Percentiles rank a stretch among this genome's conserved stretches.
Conservation (phyloP, 2,329 filamentous ascomycete genomes). For the Colletotrichum filicis region DNA sequence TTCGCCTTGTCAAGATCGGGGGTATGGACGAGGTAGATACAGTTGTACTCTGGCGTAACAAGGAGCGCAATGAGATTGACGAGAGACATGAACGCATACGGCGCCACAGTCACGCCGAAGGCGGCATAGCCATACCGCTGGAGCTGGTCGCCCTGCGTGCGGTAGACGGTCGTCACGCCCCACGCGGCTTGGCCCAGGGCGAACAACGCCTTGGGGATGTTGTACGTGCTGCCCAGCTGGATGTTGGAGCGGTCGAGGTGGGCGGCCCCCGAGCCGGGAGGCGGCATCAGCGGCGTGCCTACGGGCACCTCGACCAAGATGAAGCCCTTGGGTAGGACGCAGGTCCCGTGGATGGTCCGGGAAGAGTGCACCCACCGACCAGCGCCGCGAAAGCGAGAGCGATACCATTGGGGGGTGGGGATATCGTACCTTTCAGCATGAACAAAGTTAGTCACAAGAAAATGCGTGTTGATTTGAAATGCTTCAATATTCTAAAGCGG, state of each 20-base stretch:
- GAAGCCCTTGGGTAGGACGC: conserved; percentile 23
- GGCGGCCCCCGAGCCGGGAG: conserved; percentile 6
- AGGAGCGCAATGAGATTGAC: conserved; percentile 41
- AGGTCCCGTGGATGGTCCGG: conserved; percentile 31
- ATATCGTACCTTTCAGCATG: conserved; percentile 22
- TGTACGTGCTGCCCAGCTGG: conserved; percentile 35
- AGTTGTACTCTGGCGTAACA: conserved; percentile 41
- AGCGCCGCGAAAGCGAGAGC: conserved; percentile 24
- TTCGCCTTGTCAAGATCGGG: conserved; percentile 30
- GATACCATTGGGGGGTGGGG: conserved; percentile 16
- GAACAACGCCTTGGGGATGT: conserved; percentile 35
- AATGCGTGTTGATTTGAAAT: not conserved
- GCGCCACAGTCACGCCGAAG: conserved; percentile 44
- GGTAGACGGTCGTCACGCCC: conserved; percentile 38
- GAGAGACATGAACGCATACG: conserved; percentile 44
- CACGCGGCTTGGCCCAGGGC: conserved; percentile 38
- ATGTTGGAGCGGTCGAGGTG: conserved; percentile 23
- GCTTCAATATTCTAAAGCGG: not conserved
- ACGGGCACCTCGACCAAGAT: conserved; percentile 33
- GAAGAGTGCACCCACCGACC: conserved; percentile 29
- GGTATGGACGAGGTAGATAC: conserved; percentile 40
- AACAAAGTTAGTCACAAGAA: conserved; percentile 3
- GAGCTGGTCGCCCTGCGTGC: conserved; percentile 40
- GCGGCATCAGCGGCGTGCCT: conserved; percentile 32
- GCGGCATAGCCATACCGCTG: conserved; percentile 43